Evolutionary conservation across 106 monocot genomes (phyloP).

Genomic region (Gastrodia elata): DNA sequence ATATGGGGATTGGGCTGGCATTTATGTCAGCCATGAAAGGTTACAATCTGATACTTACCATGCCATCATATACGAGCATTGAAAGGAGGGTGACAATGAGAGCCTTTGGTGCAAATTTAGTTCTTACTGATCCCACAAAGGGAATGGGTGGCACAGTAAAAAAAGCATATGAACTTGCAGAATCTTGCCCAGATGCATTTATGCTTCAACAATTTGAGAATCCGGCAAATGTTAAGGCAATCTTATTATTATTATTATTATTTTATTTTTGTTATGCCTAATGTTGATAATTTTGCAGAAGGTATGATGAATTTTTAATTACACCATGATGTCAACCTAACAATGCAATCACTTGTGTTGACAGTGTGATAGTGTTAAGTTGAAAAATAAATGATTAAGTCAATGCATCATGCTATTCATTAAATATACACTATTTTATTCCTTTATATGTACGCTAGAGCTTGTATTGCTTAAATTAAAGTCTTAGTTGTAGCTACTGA

Average conservation of each 20-base stretch:
- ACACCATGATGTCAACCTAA: no score
- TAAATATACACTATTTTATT: background rate
- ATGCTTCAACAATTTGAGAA: conserved; percentile 98
- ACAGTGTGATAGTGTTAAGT: no score
- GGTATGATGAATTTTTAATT: no score
- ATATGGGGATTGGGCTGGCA: conserved; percentile 87
- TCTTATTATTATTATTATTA: no score
- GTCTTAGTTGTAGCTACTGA: no score
- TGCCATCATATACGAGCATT: conserved; percentile 96
- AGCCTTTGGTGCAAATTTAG: conserved; percentile 81
- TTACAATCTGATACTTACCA: conserved; percentile 79
- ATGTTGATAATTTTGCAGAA: background rate
- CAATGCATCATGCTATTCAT: background rate
- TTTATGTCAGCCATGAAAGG: conserved; percentile 86
- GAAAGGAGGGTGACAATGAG: conserved; percentile 90
- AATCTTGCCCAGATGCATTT: conserved; percentile 49
- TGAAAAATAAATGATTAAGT: background rate
- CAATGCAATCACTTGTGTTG: no score
- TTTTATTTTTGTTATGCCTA: background rate
- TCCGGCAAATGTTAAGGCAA: conserved; percentile 84
- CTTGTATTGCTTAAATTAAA: no score
- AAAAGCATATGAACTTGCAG: conserved; percentile 78
- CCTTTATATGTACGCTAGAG: background rate
- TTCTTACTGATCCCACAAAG: conserved; percentile 87
- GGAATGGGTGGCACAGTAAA: conserved; percentile 95